phyloP scores from a whole-genome alignment of 257 asterid genomes.

The Petrea volubilis region DNA sequence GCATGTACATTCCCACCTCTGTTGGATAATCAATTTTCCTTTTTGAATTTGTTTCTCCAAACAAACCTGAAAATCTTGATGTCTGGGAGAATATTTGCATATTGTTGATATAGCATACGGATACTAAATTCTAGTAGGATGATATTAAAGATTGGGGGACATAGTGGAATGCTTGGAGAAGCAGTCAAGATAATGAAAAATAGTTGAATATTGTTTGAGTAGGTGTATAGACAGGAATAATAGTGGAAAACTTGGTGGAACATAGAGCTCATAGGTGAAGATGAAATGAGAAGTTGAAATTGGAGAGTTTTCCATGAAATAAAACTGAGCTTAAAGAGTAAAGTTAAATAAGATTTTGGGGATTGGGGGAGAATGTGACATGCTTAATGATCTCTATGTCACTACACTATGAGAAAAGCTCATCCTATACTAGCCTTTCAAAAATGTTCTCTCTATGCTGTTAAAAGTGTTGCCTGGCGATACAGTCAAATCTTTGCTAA shows the following conservation, averaged over 20 bases:
- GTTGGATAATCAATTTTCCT: background rate
- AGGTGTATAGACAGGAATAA: background rate
- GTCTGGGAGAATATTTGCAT: background rate
- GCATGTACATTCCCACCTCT: background rate
- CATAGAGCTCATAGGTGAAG: conserved; percentile 5
- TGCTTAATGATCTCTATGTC: background rate
- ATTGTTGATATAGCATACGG: background rate
- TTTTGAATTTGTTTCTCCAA: background rate
- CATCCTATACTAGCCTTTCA: background rate
- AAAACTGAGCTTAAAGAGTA: conserved; percentile 9
- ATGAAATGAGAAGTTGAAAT: background rate
- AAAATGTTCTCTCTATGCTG: background rate
- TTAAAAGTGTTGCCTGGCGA: background rate
- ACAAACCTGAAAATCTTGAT: background rate
- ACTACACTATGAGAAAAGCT: background rate
- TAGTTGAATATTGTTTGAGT: background rate
- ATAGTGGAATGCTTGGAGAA: background rate
- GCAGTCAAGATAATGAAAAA: background rate
- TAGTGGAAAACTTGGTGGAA: background rate
- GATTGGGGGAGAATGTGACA: background rate
- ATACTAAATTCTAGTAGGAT: background rate
- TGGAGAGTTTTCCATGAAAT: background rate
- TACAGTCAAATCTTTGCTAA: background rate
- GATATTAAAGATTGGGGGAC: background rate
- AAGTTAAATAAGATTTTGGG: background rate